Conservation (phyloP, 73 alveolate genomes). For the Paramecium biaurelia region DNA sequence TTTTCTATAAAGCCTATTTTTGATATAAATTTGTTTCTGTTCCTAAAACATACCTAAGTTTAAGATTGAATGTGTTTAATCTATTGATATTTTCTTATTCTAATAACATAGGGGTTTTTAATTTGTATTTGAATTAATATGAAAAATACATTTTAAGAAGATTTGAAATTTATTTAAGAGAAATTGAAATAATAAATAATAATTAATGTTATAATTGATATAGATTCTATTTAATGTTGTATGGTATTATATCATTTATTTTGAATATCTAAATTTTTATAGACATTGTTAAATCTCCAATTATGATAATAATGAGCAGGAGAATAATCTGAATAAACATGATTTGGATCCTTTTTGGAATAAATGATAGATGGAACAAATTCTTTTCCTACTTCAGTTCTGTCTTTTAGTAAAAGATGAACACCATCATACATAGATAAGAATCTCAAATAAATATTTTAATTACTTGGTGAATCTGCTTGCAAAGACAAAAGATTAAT, state of each 20-base stretch:
- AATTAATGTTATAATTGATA: not conserved
- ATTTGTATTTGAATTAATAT: no score
- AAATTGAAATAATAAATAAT: not conserved
- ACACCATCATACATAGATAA: conserved; percentile 79
- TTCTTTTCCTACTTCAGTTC: conserved; percentile 77
- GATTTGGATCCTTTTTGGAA: conserved; percentile 57
- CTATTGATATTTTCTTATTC: no score
- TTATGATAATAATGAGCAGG: conserved; percentile 65
- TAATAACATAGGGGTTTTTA: no score
- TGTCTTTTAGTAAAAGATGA: conserved; percentile 75
- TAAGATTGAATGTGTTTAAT: no score
- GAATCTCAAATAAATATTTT: conserved; percentile 59
- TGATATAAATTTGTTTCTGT: not conserved
- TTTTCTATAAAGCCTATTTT: not conserved
- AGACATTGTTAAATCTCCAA: conserved; percentile 64
- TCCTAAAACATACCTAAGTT: no score
- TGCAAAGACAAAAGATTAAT: conserved; percentile 44
- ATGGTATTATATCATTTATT: not conserved
- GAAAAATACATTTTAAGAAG: no score
- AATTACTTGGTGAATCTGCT: conserved; percentile 59
- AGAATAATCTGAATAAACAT: conserved; percentile 55
- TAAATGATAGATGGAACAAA: conserved; percentile 49
- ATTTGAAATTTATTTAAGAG: no score
- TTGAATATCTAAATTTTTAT: conserved; percentile 6
- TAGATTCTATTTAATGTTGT: not conserved